Base-by-base conservation (phyloP, 2,329 filamentous ascomycete species). In the Hypoxylon sp. region DNA sequence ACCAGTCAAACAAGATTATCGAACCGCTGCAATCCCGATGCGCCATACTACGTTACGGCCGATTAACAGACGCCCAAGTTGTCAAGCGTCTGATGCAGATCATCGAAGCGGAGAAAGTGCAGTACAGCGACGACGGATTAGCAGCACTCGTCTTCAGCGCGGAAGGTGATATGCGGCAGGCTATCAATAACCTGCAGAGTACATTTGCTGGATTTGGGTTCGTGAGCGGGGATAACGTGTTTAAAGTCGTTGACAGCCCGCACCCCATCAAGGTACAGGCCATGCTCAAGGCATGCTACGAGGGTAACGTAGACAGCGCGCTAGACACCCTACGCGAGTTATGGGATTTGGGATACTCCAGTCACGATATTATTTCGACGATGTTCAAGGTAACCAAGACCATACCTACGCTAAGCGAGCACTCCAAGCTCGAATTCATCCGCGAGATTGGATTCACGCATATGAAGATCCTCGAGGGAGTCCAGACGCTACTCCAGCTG, bases 351-450 rank as follows among this genome's bases (percentile, higher is more conserved):
- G 96, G 96, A 13, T 99, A 99, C 82, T 97, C 93, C n/a, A 97
- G 93, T 74, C 95, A 99, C 82, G 96, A 99, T 80, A 97, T 99
- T 74, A 97, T 99, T 80, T 97, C 92, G 82, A 99, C 95, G 68
- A 99, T 99, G 96, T 98, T 99, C 85, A 91, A 91, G 76, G 96
- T 99, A 66, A 98, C 96, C 49, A 99, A 98, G 84, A 97, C 94
- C 1, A 94, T 98, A 65, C 92, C 93, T 1, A 93, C 91, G 1
- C 83, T 99, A 62, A 96, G 93, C 72, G 96, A 99, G 81, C 94
- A 98, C 80, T 90, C 94, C 14, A 98, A 98, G 83, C 85, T 99
- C 68, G 95, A 98, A 78, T 99, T 98, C 75, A 97, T 98, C 82
- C 95, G 94, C 82, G 96, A 98, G 82, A 99, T 99, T 80, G 96